Conservation (phyloP, 225 moss, liverwort and hornwort species). For the Neckera pumila region DNA sequence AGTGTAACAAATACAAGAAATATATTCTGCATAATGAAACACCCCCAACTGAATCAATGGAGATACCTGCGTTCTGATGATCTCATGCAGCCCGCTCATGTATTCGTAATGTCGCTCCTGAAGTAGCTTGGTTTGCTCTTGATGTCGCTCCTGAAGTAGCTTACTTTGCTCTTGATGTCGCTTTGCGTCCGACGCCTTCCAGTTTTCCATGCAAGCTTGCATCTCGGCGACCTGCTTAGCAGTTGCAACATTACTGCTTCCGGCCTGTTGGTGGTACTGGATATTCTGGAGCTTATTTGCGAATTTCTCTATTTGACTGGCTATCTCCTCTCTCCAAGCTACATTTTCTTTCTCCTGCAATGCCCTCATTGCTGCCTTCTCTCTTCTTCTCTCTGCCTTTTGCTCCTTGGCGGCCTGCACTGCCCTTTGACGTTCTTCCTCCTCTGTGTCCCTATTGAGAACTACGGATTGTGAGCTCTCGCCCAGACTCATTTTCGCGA, state of each 20-base stretch:
- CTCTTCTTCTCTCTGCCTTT: neutral
- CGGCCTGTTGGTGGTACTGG: neutral
- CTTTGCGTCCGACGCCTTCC: neutral
- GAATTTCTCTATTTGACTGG: neutral
- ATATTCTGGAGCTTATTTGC: neutral
- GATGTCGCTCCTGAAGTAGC: neutral
- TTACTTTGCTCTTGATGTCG: neutral
- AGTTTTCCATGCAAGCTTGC: neutral
- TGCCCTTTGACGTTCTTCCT: neutral
- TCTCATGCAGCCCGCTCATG: neutral
- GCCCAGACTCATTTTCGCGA: neutral
- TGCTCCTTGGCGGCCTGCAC: neutral
- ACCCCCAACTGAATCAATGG: neutral
- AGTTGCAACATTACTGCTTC: neutral
- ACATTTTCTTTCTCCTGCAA: neutral
- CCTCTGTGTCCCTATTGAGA: neutral
- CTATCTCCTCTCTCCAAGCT: neutral
- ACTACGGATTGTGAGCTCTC: neutral
- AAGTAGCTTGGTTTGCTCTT: neutral
- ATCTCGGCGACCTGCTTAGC: neutral
- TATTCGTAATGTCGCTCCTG: neutral
- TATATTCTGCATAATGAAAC: neutral
- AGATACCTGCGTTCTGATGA: neutral
- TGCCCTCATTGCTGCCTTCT: neutral
- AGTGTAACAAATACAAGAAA: neutral